These are phyloP conservation scores for Uronychia setigera DNA, from an alignment of 73 alveolate genomes.

Conservation along the genomic window DNA sequence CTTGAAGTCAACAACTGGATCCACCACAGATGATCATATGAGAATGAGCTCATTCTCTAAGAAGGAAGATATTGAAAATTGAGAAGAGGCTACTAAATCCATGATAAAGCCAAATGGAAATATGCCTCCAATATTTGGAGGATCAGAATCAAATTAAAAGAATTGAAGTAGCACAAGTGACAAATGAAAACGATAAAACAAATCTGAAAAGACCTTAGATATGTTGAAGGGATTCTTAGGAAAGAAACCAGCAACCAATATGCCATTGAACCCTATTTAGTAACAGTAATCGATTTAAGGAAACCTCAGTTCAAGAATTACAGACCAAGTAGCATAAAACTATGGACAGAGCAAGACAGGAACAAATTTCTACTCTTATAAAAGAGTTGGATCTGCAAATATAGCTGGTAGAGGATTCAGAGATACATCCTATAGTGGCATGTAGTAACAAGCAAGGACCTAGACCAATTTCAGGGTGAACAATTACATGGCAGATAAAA, in stretches of 20 bases:
- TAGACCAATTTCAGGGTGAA: not conserved
- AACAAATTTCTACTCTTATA: conserved; percentile 1
- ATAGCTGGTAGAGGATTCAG: not conserved
- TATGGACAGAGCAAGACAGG: not conserved
- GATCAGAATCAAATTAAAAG: not conserved
- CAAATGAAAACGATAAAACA: not conserved
- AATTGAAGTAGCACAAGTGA: not conserved
- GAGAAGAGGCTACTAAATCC: not conserved
- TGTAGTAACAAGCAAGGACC: not conserved
- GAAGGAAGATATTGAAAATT: not conserved
- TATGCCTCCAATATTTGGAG: not conserved
- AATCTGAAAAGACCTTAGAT: not conserved
- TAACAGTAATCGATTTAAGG: too few species aligned
- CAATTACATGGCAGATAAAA: not conserved
- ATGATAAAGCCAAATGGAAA: not conserved
- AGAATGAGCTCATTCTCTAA: too few species aligned
- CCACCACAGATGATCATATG: too few species aligned
- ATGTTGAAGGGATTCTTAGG: conserved; percentile 16
- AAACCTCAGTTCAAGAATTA: not conserved
- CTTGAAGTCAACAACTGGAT: not conserved
- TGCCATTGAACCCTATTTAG: too few species aligned
- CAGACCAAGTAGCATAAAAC: not conserved
- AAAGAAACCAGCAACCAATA: conserved; percentile 8
- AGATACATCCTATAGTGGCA: not conserved
- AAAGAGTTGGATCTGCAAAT: not conserved